phyloP scores from a whole-genome alignment of 805 yeast genomes.

The Pichia paraexigua region DNA sequence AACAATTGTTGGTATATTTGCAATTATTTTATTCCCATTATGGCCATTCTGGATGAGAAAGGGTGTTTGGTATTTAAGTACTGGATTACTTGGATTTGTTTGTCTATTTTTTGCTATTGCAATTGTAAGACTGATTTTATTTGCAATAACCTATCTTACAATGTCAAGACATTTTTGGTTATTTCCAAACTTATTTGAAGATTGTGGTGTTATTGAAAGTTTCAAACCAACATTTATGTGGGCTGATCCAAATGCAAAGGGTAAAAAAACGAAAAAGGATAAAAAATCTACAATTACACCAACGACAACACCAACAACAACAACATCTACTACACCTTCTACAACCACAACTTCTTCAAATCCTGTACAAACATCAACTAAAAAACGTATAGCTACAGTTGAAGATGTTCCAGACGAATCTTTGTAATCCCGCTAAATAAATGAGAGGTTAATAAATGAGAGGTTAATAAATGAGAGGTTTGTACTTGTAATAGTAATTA shows the following conservation, averaged over 20 bases:
- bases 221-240: slow-evolving; percentile 85
- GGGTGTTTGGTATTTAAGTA: slow-evolving; percentile 85
- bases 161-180: slow-evolving; percentile 83
- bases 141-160: slow-evolving; percentile 47
- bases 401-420: slow-evolving; percentile 17
- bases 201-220: slow-evolving; percentile 88
- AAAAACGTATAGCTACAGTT: slow-evolving; percentile 21
- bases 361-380: slow-evolving; percentile 1
- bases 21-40: slow-evolving; percentile 74
- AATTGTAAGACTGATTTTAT: slow-evolving; percentile 67
- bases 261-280: slow-evolving; percentile 14
- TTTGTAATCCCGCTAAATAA: not conserved
- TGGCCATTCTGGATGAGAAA: slow-evolving; percentile 90
- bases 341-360: not conserved
- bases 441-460: too few relatives aligned
- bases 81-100: slow-evolving; percentile 65
- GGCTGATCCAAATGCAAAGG: slow-evolving; percentile 34
- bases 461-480: not conserved
- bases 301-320: slow-evolving; percentile 7
- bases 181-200: slow-evolving; percentile 92
- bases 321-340: not conserved
- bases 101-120: slow-evolving; percentile 73
- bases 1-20: slow-evolving; percentile 56
- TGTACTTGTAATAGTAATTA: not conserved
- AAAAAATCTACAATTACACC: slow-evolving; percentile 1